Evolutionary conservation across 352 stramenopile genomes (phyloP), one percentile per base, ranked within the genome.

Genomic region (Blastocystis sp.): DNA sequence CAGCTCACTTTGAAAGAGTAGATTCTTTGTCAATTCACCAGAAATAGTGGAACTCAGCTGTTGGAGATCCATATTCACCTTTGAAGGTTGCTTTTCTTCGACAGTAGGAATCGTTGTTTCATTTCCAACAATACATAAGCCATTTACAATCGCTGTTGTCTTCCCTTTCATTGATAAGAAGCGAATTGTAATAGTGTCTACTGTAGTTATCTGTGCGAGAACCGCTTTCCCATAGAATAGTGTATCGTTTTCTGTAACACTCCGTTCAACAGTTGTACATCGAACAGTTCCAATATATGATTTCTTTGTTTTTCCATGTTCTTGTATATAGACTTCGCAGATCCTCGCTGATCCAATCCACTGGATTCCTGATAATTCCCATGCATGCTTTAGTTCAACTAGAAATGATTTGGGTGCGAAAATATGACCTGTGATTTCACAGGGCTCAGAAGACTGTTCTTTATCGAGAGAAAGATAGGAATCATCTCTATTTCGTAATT

Each of bases 271-370:
- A 27, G 22, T 6, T 24, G 53, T 27, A n/a, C 44, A 60, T 40
- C 70, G 70, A n/a, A 59, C 48, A 17, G 70, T 81, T 64, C 44
- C 53, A 60, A 81, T n/a, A 40, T 81, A 81, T 30, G 42, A 51
- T 24, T 51, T 51, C 17, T 37, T 81, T 44, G 44, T 13, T 37
- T 60, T 81, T 15, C 19, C 33, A 30, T 64, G 51, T 22, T 81
- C 70, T n/a, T 40, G 22, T 30, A 64, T 51, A 33, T 81, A 81
- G 27, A 81, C 48, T 56, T 81, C 70, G 27, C 70, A 81, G 33
- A 81, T 81, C 5, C 70, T 44, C 11, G 70, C 70, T 0, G 70
- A 81, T 40, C 19, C 48, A 27, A 81, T 62, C 70, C 70, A 81
- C 48, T 64, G 27, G 9, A 78, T 78, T 35, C 22, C 44, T 35